Base-by-base conservation (phyloP, 2,329 filamentous ascomycete species). In the Verticillium isaacii region DNA sequence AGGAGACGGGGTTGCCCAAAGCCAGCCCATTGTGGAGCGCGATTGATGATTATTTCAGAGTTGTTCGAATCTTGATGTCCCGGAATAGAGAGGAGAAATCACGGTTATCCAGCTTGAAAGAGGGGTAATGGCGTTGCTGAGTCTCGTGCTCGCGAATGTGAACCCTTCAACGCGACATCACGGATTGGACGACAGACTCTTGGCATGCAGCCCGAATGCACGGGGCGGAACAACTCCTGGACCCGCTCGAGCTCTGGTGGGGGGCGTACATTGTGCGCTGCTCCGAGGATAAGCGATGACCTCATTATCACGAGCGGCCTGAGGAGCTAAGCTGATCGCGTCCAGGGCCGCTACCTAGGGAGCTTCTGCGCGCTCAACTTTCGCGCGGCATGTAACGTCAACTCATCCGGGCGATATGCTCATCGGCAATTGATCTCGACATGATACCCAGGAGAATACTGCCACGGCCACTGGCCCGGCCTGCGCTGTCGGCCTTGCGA, bases 11-110 rank as follows among this genome's bases (percentile, higher is more conserved):
- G 75, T 77, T 63, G 82, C 77, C 84, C 85, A 88, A 64, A 87
- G 76, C 86, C 86, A 89, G 66, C 85, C 85, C 86, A 89, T 89
- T 65, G 61, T 76, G 68, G 65, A 12, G 37, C 14, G 15, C 50
- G 8, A 17, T 19, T 32, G 15, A 32, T 32, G 29, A 15, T 32
- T 56, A 2, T n/a, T 2, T 41, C 17, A 17, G 19, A 14, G 3
- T 5, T 25, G 23, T 32, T 54, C 6, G 29, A n/a, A 34, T 8
- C 15, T 34, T 3, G 32, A 14, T 25, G 5, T 52, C 2, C 15
- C 37, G 17, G 17, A 41, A 5, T 17, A 41, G 14, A 17, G 12
- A 19, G 11, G 4, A 52, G 45, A 23, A 19, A 19, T 5, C 11
- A 52, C n/a, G 6, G 23, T 11, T 23, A 19, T 8, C 4, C 11